Percentiles rank a stretch among this genome's conserved stretches.
Evolutionary conservation across 768 basidiomycete genomes (phyloP).

Genomic region (Baorangia bicolor): DNA sequence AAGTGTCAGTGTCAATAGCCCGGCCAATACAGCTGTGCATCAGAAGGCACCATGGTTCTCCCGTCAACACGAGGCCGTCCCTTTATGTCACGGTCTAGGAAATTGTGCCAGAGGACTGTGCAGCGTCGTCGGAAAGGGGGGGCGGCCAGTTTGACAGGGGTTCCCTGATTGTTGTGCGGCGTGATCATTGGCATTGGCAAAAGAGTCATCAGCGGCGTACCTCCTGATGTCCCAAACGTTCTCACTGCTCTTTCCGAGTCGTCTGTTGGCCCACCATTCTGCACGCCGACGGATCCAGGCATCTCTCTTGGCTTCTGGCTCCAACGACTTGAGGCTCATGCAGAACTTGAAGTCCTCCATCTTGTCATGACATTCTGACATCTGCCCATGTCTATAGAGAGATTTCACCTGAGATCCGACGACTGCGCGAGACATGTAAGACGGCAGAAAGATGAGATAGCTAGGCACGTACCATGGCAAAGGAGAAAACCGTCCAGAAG

Average conservation of each 20-base stretch:
- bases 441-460: background rate
- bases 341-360: conserved; percentile 96
- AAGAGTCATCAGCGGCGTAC: conserved; percentile 47
- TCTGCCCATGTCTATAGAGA: conserved; percentile 82
- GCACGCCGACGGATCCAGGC: conserved; percentile 86
- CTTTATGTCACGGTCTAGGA: conserved; percentile 5
- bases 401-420: conserved; percentile 79
- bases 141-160: conserved; percentile 30
- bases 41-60: background rate
- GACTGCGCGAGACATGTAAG: conserved; percentile 43
- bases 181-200: background rate
- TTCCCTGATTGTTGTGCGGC: conserved; percentile 15
- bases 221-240: conserved; percentile 89
- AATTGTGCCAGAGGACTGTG: conserved; percentile 25
- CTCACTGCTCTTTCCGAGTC: conserved; percentile 82
- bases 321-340: conserved; percentile 74
- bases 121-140: conserved; percentile 17
- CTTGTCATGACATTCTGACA: conserved; percentile 69
- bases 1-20: background rate
- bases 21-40: background rate
- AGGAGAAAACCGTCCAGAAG: conserved; percentile 70
- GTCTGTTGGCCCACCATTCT: conserved; percentile 89
- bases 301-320: conserved; percentile 73
- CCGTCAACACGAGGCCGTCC: background rate
- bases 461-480: conserved; percentile 56